Percentiles rank a stretch among this genome's conserved stretches.
Conservation (phyloP, 2,329 filamentous ascomycete species). For the Aspergillus japonicus region DNA sequence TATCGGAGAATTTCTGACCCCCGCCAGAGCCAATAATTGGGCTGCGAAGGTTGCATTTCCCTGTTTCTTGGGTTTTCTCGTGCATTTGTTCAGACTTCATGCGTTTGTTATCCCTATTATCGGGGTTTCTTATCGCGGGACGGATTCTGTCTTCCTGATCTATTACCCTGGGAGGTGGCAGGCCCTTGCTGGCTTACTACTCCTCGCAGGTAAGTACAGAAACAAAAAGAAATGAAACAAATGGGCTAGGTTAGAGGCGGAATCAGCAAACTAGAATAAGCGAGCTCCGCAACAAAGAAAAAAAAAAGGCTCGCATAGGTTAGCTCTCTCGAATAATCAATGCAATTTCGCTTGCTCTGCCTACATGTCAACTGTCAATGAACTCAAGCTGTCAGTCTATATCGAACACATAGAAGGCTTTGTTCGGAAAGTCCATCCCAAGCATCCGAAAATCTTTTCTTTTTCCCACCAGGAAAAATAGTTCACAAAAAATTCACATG, state of each 20-base stretch:
- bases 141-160: not conserved
- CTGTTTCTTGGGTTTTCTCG: not conserved
- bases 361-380: not conserved
- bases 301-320: not conserved
- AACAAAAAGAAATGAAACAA: not conserved
- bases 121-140: not conserved
- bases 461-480: not conserved
- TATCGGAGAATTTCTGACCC: conserved; percentile 13
- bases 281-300: not conserved
- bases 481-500: conserved; percentile 1
- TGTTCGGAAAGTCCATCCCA: not conserved
- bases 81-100: not conserved
- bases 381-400: conserved; percentile 2
- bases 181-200: not conserved
- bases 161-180: not conserved
- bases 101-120: not conserved
- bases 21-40: conserved; percentile 7
- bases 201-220: not conserved
- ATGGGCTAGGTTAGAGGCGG: not conserved
- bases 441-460: conserved; percentile 5
- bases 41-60: not conserved
- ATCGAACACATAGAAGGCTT: not conserved
- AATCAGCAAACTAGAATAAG: not conserved
- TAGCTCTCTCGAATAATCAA: not conserved
- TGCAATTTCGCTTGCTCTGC: conserved; percentile 4